phyloP scores from a whole-genome alignment of 1,284 basidiomycete genomes.

The Trichosporon coremiiforme region DNA sequence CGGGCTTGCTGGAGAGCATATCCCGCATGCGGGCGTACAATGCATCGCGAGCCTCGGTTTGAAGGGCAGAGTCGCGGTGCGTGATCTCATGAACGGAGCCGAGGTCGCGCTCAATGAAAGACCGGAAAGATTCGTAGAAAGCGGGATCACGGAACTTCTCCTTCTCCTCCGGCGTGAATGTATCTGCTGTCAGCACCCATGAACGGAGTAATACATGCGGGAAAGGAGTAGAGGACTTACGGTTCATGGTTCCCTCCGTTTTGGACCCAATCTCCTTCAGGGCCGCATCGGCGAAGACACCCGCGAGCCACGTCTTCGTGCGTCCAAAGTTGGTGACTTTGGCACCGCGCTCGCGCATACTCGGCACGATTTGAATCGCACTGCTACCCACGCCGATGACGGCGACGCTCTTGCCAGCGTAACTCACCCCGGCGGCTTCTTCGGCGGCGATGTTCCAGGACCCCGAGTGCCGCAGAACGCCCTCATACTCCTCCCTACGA shows the following conservation, averaged over 20 bases:
- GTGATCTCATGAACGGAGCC: constrained; percentile 25
- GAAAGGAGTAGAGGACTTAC: constrained; percentile 4
- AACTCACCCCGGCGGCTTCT: constrained; percentile 31
- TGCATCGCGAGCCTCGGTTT: constrained; percentile 31
- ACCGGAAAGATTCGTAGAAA: constrained; percentile 36
- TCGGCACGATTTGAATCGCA: constrained; percentile 40
- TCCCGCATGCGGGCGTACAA: constrained; percentile 35
- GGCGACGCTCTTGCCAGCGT: constrained; percentile 25
- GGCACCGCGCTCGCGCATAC: constrained; percentile 32
- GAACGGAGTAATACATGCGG: too few species aligned
- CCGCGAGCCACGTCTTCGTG: constrained; percentile 38
- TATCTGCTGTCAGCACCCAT: constrained; percentile 24
- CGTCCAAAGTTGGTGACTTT: constrained; percentile 40
- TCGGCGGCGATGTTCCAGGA: constrained; percentile 30
- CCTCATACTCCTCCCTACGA: constrained; percentile 38
- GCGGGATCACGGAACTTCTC: constrained; percentile 29
- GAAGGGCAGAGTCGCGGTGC: constrained; percentile 33
- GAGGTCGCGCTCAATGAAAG: constrained; percentile 34
- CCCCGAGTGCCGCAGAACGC: constrained; percentile 37
- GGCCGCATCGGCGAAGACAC: constrained; percentile 33
- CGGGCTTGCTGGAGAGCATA: constrained; percentile 29
- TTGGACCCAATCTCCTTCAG: constrained; percentile 24
- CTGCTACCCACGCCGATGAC: constrained; percentile 33
- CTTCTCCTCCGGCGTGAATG: constrained; percentile 38
- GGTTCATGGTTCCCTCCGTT: constrained; percentile 21